A percentile compares a stretch with the other conserved stretches of the same genome.
Evolutionary conservation across 2,329 filamentous ascomycete species (phyloP).

Genomic region (Zymoseptoria pseudotritici): DNA sequence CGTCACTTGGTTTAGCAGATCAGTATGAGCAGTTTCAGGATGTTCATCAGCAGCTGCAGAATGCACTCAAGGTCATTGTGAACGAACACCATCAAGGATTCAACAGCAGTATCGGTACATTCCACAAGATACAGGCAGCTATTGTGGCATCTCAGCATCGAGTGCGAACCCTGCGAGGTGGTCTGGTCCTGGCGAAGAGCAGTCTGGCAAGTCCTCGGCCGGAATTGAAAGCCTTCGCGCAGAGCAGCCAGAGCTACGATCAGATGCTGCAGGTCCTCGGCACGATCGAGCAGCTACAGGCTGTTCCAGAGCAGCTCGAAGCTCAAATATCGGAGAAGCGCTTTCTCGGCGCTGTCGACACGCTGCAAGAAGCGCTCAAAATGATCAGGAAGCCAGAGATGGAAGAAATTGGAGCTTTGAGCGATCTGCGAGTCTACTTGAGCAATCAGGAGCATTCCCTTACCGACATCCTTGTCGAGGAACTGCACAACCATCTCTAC

Average conservation of each 20-base stretch:
- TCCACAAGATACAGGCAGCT: constrained; percentile 95
- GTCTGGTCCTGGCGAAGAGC: constrained; percentile 70
- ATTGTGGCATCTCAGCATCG: constrained; percentile 82
- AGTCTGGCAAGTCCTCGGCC: constrained; percentile 80
- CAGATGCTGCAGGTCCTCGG: constrained; percentile 75
- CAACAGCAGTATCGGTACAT: constrained; percentile 97
- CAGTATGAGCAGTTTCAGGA: constrained; percentile 79
- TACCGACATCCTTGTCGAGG: constrained; percentile 93
- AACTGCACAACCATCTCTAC: constrained; percentile 93
- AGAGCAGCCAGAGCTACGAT: constrained; percentile 83
- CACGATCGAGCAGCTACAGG: constrained; percentile 67
- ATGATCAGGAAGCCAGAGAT: constrained; percentile 81
- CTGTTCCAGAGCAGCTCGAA: constrained; percentile 86
- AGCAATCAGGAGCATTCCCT: constrained; percentile 86
- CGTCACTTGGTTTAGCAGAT: constrained; percentile 84
- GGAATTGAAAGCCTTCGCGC: constrained; percentile 82
- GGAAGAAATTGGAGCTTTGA: constrained; percentile 81
- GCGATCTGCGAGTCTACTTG: constrained; percentile 78
- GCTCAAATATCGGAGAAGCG: constrained; percentile 93
- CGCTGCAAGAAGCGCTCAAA: constrained; percentile 77
- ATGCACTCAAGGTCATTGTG: constrained; percentile 86
- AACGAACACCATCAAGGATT: constrained; percentile 99
- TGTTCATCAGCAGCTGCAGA: constrained; percentile 82
- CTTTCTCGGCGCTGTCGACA: constrained; percentile 86
- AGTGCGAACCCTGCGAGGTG: constrained; percentile 74